phyloP scores from a whole-genome alignment of 108 stramenopile species.

The Fistulifera solaris region DNA sequence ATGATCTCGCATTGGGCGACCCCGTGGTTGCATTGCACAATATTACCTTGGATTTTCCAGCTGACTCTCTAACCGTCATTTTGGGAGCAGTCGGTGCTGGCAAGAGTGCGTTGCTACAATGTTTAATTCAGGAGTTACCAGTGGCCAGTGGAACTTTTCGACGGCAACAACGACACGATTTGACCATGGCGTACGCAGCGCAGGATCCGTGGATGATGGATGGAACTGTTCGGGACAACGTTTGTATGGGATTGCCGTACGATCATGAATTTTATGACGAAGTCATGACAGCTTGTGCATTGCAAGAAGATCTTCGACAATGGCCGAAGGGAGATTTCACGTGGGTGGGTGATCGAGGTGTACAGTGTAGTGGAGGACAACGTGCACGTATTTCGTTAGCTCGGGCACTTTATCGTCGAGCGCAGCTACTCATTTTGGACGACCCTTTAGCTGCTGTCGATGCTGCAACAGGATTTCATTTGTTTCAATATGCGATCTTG shows the following conservation, averaged over 20 bases:
- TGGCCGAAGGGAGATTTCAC: constrained; percentile 74
- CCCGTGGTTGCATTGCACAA: constrained; percentile 18
- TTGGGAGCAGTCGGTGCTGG: constrained; percentile 60
- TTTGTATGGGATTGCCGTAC: constrained; percentile 56
- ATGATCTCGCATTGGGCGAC: too few relatives aligned
- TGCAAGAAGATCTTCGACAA: constrained; percentile 58
- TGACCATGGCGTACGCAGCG: constrained; percentile 67
- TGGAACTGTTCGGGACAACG: constrained; percentile 82
- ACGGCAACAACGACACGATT: constrained; percentile 21
- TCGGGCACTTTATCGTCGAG: constrained; percentile 46
- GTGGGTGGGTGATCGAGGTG: constrained; percentile 88
- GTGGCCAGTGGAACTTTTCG: constrained; percentile 25
- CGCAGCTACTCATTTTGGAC: constrained; percentile 76
- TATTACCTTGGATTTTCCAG: constrained; percentile 35
- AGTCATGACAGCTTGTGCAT: constrained; percentile 67
- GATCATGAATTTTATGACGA: constrained; percentile 45
- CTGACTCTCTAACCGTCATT: constrained; percentile 43
- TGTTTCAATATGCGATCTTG: constrained; percentile 76
- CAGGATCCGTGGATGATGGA: constrained; percentile 92
- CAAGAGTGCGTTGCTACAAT: constrained; percentile 59
- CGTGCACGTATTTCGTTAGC: constrained; percentile 81
- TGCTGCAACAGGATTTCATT: constrained; percentile 62
- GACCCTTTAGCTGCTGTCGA: constrained; percentile 96
- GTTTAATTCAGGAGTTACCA: constrained; percentile 55
- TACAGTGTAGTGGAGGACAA: constrained; percentile 91